These are phyloP conservation scores for Colletotrichum liaoningense DNA, from an alignment of 2,329 filamentous ascomycete genomes.

Conservation along the genomic window DNA sequence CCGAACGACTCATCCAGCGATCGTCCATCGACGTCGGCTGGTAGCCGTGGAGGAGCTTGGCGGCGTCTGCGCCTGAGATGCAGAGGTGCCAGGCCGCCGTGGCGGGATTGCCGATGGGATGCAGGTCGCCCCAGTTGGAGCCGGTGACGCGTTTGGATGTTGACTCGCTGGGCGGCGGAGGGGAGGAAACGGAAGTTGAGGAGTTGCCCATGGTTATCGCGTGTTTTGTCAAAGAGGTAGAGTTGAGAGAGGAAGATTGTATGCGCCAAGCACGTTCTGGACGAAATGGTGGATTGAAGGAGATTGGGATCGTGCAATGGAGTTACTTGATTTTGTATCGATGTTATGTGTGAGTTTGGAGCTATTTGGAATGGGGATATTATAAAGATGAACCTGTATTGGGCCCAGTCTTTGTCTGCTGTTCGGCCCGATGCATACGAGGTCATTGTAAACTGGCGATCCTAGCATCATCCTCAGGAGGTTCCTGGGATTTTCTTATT, in stretches of 20 bases:
- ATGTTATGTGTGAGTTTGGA: neutral
- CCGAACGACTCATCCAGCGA: conserved; percentile 23
- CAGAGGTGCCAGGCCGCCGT: neutral
- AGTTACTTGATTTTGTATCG: too few relatives aligned
- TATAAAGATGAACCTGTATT: too few relatives aligned
- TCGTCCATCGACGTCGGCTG: conserved; percentile 24
- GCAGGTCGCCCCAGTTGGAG: neutral
- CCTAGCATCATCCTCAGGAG: neutral
- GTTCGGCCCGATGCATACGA: neutral
- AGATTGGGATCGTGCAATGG: neutral
- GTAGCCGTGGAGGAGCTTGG: conserved; percentile 11
- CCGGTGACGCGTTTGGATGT: neutral
- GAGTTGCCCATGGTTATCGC: neutral
- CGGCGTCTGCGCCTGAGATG: conserved; percentile 1
- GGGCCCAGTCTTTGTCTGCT: neutral
- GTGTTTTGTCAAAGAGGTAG: neutral
- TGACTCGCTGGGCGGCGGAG: neutral
- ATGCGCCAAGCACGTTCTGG: neutral
- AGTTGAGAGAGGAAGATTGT: neutral
- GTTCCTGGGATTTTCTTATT: neutral
- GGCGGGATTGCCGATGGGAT: conserved; percentile 8
- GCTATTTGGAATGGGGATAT: neutral
- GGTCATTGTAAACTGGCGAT: neutral
- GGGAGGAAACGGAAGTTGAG: neutral
- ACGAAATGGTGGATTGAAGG: neutral